Evolutionary conservation across 371 early-diverging fungal species (phyloP), one percentile per base, ranked within the genome.

Genomic region (Mucor irregularis): DNA sequence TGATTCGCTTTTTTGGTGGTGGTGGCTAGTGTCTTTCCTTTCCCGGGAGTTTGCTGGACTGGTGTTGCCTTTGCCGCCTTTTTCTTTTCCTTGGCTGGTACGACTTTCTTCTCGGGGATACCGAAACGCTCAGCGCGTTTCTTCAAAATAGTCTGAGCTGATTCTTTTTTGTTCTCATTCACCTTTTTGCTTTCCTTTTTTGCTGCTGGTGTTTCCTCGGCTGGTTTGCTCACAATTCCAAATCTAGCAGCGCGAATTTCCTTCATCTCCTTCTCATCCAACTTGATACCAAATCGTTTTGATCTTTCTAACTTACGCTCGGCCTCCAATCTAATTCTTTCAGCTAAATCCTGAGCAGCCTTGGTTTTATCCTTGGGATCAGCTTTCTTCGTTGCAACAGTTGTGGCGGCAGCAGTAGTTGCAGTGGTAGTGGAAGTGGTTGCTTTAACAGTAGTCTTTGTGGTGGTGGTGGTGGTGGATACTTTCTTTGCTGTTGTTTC

Each of bases 211-310:
- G n/a, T 38, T n/a, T 6, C 39, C 39, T 38, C 4, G n/a, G 9
- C 19, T 24, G 13, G 10, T 10, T 8, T 24, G 11, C 14, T 7
- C 8, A 13, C 11, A n/a, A n/a, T 34, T 34, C 72, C 72, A 52
- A 75, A 76, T 28, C 69, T 61, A 10, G 69, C 63, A 14, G 77
- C 77, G 42, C 79, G 73, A 35, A 75, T 42, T 24, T 70, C 60
- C n/a, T 65, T 64, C 63, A 68, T 76, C 26, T 65, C 64, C 24
- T 66, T 49, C 40, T 78, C 79, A 48, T 62, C 61, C 17, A 73
- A 48, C 19, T 68, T 67, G 3, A 80, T 71, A 29, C 80, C 80
- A 54, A 85, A 85, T 17, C 83, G 76, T 38, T 79, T 83, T 26
- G 82, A 79, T 44, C 85, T 63, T 53, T 81, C 81, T 10, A 48